Evolutionary conservation across 768 basidiomycete genomes (phyloP).

Genomic region (Russula vinacea): DNA sequence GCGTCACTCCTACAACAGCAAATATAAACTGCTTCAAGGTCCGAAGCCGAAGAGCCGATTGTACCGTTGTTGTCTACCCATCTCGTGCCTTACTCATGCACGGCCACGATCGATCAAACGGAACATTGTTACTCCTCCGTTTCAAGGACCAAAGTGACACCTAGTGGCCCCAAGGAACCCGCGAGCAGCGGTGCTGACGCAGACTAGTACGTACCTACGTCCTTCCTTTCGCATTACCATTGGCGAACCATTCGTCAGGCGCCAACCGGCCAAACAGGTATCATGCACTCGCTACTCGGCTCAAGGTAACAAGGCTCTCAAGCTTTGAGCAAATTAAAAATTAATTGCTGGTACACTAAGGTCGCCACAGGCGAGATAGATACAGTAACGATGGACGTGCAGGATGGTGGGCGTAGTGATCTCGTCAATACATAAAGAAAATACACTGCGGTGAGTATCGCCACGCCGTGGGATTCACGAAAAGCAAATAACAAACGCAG

Average conservation of each 20-base stretch:
- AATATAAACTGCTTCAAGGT: neutral
- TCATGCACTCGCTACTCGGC: neutral
- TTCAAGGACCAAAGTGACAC: neutral
- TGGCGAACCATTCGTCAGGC: neutral
- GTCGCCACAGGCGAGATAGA: neutral
- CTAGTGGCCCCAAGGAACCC: too few relatives aligned
- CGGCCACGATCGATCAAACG: constrained; percentile 1
- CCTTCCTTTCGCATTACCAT: too few relatives aligned
- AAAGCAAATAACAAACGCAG: neutral
- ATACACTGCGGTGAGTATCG: neutral
- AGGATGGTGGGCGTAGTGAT: neutral
- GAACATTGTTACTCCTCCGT: neutral
- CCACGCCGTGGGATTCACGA: neutral
- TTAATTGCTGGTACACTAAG: neutral
- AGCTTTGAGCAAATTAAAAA: neutral
- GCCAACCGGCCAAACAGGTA: neutral
- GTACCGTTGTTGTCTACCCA: neutral
- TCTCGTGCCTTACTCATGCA: neutral
- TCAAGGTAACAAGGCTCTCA: neutral
- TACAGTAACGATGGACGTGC: neutral
- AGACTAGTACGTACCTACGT: too few relatives aligned
- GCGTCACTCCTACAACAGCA: neutral
- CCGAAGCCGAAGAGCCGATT: neutral
- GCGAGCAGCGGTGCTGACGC: too few relatives aligned
- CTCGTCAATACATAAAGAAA: neutral